Evolutionary conservation across 2,329 filamentous ascomycete species (phyloP), one percentile per base, ranked within the genome.

Genomic region (Calonectria montana): DNA sequence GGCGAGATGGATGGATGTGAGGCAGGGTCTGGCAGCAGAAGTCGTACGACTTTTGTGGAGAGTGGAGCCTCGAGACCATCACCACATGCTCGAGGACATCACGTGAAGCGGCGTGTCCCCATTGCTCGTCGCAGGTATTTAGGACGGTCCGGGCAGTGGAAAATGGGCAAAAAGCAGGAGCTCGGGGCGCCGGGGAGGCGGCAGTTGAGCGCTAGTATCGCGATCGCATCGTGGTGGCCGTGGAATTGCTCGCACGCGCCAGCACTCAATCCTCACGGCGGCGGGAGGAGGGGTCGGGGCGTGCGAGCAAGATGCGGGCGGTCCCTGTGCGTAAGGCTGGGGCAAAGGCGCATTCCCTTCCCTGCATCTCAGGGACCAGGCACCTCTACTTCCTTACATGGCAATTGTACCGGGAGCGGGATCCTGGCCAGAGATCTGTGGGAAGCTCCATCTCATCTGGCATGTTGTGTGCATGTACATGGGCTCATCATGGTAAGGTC

Each of bases 281-380:
- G 41, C 48, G 43, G 6, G 63, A 71, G 62, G 50, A 55, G 50
- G 45, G 55, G 55, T 62, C 61, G 57, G 18, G 69, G 43, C 15
- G 31, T 39, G 69, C 27, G 41, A 65, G 57, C 65, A 59, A 65
- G 59, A 45, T 59, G 53, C 53, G 21, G 55, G 48, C 57, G 47
- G 57, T 71, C 65, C 69, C 59, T 71, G 69, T 59, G 53, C 53
- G 53, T 47, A 57, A 64, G 55, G 48, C 59, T 37, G 39, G 39
- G 65, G 31, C 23, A 62, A 23, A 23, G 48, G 37, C 31, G 61
- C 16, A 64, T 71, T 71, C 64, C 64, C 64, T 71, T 71, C 64
- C 64, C 64, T 71, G 69, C 69, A 64, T 71, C 62, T 43, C 61
- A 65, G 67, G 67, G 62, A 37, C 64, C 47, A 57, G 53, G 43